These are phyloP conservation scores for Zelopaecilomyces penicillatus DNA, from an alignment of 2,329 filamentous ascomycete genomes.

Conservation along the genomic window DNA sequence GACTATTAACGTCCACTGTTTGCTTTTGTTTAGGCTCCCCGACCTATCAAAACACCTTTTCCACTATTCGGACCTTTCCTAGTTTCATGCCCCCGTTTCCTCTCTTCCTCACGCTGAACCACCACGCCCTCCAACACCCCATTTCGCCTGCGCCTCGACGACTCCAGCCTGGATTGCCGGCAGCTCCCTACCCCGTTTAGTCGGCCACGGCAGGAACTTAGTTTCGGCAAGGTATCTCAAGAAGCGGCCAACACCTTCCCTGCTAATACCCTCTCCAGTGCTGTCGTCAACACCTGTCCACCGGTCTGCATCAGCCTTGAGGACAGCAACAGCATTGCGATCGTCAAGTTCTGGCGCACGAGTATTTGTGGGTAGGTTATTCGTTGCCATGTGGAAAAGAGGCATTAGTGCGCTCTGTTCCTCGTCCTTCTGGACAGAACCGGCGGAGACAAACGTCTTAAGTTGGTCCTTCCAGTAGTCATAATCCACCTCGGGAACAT, in stretches of 20 bases:
- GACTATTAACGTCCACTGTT: too few relatives aligned
- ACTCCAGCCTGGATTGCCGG: constrained; percentile 10
- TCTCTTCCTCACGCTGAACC: neutral
- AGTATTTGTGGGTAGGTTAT: constrained; percentile 55
- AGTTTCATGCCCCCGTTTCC: neutral
- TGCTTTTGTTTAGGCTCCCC: too few relatives aligned
- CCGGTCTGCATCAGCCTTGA: constrained; percentile 54
- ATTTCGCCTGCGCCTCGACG: constrained; percentile 11
- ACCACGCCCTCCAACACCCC: constrained; percentile 12
- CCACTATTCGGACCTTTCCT: too few relatives aligned
- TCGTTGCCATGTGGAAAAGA: constrained; percentile 54
- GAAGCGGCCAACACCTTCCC: constrained; percentile 11
- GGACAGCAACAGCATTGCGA: constrained; percentile 52
- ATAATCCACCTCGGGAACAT: constrained; percentile 67
- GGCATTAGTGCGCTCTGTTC: constrained; percentile 39
- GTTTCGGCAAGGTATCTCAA: constrained; percentile 10
- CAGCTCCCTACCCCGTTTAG: constrained; percentile 11
- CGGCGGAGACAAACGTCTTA: constrained; percentile 19
- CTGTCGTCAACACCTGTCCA: constrained; percentile 52
- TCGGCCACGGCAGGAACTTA: constrained; percentile 13
- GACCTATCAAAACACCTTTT: too few relatives aligned
- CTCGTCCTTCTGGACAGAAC: constrained; percentile 16
- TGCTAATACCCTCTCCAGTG: constrained; percentile 25
- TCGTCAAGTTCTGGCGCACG: constrained; percentile 61
- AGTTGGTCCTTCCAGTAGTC: constrained; percentile 22